A percentile compares a stretch with the other conserved stretches of the same genome.
phyloP scores from a whole-genome alignment of 2,329 filamentous ascomycete genomes.

The Chlorencoelia australis region DNA sequence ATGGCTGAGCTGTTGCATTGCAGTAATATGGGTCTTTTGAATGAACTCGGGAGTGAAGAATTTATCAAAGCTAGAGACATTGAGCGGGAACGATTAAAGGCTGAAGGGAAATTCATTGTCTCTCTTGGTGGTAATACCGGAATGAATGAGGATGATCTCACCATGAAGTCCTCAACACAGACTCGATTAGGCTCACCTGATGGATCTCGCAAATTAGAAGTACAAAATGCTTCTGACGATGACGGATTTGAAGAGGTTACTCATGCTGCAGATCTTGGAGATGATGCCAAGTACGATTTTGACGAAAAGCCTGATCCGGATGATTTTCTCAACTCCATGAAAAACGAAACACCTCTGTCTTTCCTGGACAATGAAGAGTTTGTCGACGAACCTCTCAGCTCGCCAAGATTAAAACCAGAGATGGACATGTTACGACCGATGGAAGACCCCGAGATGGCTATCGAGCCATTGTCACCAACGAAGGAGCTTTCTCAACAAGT shows the following conservation, averaged over 20 bases:
- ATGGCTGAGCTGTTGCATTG: constrained; percentile 97
- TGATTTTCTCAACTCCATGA: constrained; percentile 33
- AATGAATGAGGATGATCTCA: constrained; percentile 50
- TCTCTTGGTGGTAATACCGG: constrained; percentile 31
- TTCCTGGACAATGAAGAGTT: constrained; percentile 59
- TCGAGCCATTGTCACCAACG: constrained; percentile 47
- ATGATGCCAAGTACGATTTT: constrained; percentile 62
- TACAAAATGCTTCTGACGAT: constrained; percentile 73
- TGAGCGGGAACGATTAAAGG: constrained; percentile 70
- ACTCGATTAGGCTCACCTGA: constrained; percentile 43
- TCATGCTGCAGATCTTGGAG: constrained; percentile 57
- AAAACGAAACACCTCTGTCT: constrained; percentile 28
- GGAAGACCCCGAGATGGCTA: constrained; percentile 46
- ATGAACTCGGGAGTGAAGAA: constrained; percentile 82
- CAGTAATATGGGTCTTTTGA: constrained; percentile 95
- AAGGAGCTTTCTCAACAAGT: constrained; percentile 30
- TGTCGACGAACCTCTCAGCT: constrained; percentile 67
- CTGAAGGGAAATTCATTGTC: constrained; percentile 58
- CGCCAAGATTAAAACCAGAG: constrained; percentile 52
- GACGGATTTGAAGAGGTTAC: constrained; percentile 91
- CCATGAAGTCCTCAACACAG: constrained; percentile 45
- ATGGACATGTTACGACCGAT: constrained; percentile 42
- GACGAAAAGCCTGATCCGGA: constrained; percentile 43
- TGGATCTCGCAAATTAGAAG: constrained; percentile 59
- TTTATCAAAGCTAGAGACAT: constrained; percentile 70